Evolutionary conservation across 257 asterid species (phyloP).

Genomic region (Parsonsia alboflavescens): DNA sequence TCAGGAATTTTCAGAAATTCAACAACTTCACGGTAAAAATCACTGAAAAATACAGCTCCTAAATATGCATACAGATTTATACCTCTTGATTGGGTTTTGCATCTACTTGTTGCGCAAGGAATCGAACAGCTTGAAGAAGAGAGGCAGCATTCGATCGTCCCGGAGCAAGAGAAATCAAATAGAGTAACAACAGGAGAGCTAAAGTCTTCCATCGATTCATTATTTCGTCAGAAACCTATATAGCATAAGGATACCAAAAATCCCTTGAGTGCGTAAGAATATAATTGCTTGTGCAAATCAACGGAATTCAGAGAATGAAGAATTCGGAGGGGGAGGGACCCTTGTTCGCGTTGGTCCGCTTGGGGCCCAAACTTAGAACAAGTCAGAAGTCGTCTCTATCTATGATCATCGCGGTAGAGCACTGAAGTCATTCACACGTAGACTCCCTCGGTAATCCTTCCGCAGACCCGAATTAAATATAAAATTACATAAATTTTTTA

Average conservation of each 20-base stretch:
- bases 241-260: neutral
- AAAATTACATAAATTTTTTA: too few species aligned
- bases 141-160: slow-evolving; percentile 14
- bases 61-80: neutral
- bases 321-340: neutral
- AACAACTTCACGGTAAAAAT: neutral
- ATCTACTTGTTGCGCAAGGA: slow-evolving; percentile 11
- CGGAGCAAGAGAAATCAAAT: slow-evolving; percentile 15
- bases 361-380: neutral
- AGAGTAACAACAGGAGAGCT: slow-evolving; percentile 10
- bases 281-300: neutral
- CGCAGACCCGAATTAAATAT: too few species aligned
- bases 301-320: neutral
- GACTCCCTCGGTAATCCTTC: too few species aligned
- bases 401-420: neutral
- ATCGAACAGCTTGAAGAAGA: slow-evolving; percentile 2
- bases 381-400: slow-evolving; percentile 3
- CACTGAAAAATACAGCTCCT: neutral
- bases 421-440: neutral
- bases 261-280: neutral
- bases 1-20: neutral
- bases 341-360: neutral
- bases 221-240: neutral
- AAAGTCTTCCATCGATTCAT: slow-evolving; percentile 7
- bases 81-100: slow-evolving; percentile 13